Evolutionary conservation across 2,329 filamentous ascomycete species (phyloP).

Genomic region (Penicillium sp.): DNA sequence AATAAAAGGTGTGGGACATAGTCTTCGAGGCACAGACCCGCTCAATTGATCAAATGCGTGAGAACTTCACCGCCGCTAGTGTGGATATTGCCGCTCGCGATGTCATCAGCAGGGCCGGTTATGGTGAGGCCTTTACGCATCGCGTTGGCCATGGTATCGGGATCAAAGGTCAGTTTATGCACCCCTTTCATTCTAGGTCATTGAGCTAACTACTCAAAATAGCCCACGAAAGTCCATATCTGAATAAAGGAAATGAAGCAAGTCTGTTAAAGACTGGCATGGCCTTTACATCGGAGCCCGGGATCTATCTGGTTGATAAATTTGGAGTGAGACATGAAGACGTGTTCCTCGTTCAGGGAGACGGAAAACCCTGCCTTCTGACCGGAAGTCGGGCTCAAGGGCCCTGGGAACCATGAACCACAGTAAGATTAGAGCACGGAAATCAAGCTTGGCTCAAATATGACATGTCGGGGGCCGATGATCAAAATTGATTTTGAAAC

Average conservation of each 20-base stretch:
- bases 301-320: conserved; percentile 59
- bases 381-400: conserved; percentile 54
- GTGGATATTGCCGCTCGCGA: conserved; percentile 62
- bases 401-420: conserved; percentile 52
- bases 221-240: conserved; percentile 63
- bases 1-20: conserved; percentile 54
- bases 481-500: too few species aligned
- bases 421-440: too few species aligned
- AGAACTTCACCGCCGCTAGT: conserved; percentile 57
- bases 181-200: background rate
- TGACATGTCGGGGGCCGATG: too few species aligned
- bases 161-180: conserved; percentile 52
- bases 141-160: conserved; percentile 65
- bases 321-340: conserved; percentile 67
- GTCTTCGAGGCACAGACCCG: conserved; percentile 64
- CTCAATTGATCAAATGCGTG: conserved; percentile 52
- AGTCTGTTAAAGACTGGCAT: conserved; percentile 56
- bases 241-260: conserved; percentile 61
- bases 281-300: conserved; percentile 65
- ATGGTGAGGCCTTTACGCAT: conserved; percentile 61
- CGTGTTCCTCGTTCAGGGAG: conserved; percentile 57
- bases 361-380: conserved; percentile 56
- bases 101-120: conserved; percentile 60
- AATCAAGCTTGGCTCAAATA: too few species aligned
- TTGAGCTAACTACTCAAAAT: background rate